Evolutionary conservation across 2,329 filamentous ascomycete genomes (phyloP).

Genomic region (Penicillium fuscoglaucum): DNA sequence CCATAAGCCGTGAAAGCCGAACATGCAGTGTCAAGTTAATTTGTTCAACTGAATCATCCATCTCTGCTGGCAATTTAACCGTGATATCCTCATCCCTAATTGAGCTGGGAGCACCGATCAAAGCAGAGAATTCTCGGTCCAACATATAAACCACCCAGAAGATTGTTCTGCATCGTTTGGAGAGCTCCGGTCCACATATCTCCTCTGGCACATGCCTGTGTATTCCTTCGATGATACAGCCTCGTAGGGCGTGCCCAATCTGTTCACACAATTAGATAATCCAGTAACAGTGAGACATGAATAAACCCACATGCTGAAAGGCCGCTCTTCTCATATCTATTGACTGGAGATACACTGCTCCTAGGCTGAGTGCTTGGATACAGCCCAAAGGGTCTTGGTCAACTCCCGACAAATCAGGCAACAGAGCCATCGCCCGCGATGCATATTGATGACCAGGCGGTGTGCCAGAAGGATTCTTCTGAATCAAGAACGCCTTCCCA

Average conservation of each 20-base stretch:
- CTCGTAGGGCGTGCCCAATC: slow-evolving; percentile 32
- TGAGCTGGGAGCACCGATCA: slow-evolving; percentile 31
- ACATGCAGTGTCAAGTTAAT: slow-evolving; percentile 29
- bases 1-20: slow-evolving; percentile 27
- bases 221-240: slow-evolving; percentile 32
- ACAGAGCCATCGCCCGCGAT: too few relatives aligned
- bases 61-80: slow-evolving; percentile 25
- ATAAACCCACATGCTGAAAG: too few relatives aligned
- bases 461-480: too few relatives aligned
- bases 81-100: slow-evolving; percentile 34
- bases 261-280: slow-evolving; percentile 1
- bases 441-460: too few relatives aligned
- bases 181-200: slow-evolving; percentile 24
- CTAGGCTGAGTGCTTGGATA: too few relatives aligned
- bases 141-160: slow-evolving; percentile 35
- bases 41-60: slow-evolving; percentile 22
- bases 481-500: too few relatives aligned
- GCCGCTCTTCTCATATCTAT: too few relatives aligned
- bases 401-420: too few relatives aligned
- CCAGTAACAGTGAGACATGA: background rate
- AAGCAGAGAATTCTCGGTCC: slow-evolving; percentile 30
- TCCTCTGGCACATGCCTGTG: slow-evolving; percentile 31
- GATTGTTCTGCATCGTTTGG: slow-evolving; percentile 27
- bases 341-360: too few relatives aligned
- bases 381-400: too few relatives aligned